Percentiles rank a stretch among this genome's conserved stretches.
These are phyloP conservation scores for Candida gorgasii DNA, from an alignment of 805 yeast genomes.

Conservation along the genomic window DNA sequence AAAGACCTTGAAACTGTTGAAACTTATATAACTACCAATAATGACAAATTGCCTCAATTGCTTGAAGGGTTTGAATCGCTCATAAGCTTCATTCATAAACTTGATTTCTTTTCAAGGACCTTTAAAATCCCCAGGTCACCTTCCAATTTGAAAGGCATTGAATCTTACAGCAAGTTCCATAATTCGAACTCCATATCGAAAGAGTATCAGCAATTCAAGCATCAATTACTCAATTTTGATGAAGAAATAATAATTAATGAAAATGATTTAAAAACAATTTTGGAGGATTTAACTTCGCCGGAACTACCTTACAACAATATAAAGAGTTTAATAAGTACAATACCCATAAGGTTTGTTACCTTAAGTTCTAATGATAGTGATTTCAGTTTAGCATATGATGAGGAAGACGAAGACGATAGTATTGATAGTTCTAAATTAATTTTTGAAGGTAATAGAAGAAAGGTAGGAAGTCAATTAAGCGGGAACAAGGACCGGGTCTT, in stretches of 20 bases:
- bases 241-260: conserved; percentile 11
- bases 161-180: conserved; percentile 1
- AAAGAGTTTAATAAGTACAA: conserved; percentile 11
- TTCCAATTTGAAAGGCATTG: conserved; percentile 9
- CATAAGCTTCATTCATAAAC: conserved; percentile 13
- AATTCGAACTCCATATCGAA: neutral
- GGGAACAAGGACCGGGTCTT: conserved; percentile 15
- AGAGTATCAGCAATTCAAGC: conserved; percentile 11
- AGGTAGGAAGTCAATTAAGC: conserved; percentile 13
- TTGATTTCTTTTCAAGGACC: conserved; percentile 13
- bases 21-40: conserved; percentile 1
- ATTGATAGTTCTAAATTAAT: conserved; percentile 17
- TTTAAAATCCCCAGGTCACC: conserved; percentile 14
- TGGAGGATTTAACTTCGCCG: conserved; percentile 11
- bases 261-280: conserved; percentile 10
- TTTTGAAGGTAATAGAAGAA: conserved; percentile 16
- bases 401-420: conserved; percentile 13
- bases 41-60: conserved; percentile 7
- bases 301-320: conserved; percentile 7
- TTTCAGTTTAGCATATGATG: conserved; percentile 16
- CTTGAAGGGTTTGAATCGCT: conserved; percentile 13
- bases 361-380: conserved; percentile 17
- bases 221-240: conserved; percentile 9
- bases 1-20: conserved; percentile 12
- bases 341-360: conserved; percentile 14